Percentiles rank a stretch among this genome's conserved stretches.
phyloP scores from a whole-genome alignment of 2,329 filamentous ascomycete genomes.

The Colletotrichum endophyticum region DNA sequence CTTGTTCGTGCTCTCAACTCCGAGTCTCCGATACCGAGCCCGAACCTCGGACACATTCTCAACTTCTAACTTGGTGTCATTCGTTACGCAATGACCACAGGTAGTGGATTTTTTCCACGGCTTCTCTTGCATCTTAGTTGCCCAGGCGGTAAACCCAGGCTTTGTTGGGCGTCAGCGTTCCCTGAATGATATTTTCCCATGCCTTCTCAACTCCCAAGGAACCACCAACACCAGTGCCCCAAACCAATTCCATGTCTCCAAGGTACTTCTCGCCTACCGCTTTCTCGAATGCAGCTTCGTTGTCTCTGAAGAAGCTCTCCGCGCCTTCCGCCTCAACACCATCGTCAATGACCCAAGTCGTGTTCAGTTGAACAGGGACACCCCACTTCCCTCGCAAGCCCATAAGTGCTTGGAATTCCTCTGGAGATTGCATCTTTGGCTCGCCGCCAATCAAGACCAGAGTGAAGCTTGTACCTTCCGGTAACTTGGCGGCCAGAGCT shows the following conservation, averaged over 20 bases:
- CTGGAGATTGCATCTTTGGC: neutral
- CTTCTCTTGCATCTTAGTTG: neutral
- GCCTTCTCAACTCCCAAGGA: neutral
- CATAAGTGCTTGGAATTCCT: neutral
- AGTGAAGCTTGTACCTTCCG: neutral
- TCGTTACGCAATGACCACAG: neutral
- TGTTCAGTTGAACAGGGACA: slow-evolving; percentile 7
- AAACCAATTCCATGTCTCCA: neutral
- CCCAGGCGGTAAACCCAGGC: slow-evolving; percentile 3
- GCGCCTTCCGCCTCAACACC: neutral
- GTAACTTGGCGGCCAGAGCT: neutral
- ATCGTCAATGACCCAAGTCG: slow-evolving; percentile 12
- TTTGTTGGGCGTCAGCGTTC: neutral
- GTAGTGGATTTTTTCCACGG: neutral
- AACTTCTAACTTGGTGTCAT: neutral
- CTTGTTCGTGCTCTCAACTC: neutral
- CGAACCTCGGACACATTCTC: neutral
- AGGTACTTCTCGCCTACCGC: neutral
- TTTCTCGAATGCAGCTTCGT: neutral
- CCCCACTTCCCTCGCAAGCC: neutral
- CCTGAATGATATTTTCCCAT: slow-evolving; percentile 2
- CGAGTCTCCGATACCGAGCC: neutral
- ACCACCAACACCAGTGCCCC: slow-evolving; percentile 10
- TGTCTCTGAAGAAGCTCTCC: neutral
- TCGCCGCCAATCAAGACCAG: neutral